These are phyloP conservation scores for Schwanniomyces occidentalis DNA, from an alignment of 805 yeast genomes.

Conservation along the genomic window DNA sequence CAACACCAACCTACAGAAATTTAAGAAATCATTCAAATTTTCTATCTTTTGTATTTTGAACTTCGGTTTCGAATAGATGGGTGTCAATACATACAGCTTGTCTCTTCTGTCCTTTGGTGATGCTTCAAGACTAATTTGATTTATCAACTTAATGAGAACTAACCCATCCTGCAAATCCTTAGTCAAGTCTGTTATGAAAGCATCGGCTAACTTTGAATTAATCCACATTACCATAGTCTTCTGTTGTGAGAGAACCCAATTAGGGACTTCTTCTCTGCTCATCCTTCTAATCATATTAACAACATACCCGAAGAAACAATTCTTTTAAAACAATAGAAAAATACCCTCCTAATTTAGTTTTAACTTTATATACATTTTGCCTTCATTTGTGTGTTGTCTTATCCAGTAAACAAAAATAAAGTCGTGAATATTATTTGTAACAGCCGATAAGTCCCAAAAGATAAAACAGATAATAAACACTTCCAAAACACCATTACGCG, in stretches of 20 bases:
- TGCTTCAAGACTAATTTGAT: slow-evolving; percentile 27
- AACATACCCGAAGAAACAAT: too few species aligned
- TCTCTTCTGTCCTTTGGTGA: slow-evolving; percentile 14
- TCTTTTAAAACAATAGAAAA: too few species aligned
- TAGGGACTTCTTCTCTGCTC: too few species aligned
- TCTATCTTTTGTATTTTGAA: slow-evolving; percentile 48
- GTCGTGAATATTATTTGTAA: too few species aligned
- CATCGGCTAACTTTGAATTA: slow-evolving; percentile 34
- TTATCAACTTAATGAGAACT: slow-evolving; percentile 36
- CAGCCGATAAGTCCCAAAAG: too few species aligned
- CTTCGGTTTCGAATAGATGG: slow-evolving; percentile 38
- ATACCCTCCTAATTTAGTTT: too few species aligned
- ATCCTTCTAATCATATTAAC: too few species aligned
- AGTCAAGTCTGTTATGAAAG: slow-evolving; percentile 17
- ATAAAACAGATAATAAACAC: too few species aligned
- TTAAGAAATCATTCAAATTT: slow-evolving; percentile 43
- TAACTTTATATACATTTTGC: too few species aligned
- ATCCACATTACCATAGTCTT: slow-evolving; percentile 54
- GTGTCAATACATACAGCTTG: slow-evolving; percentile 25
- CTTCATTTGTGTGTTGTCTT: too few species aligned
- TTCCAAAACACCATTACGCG: too few species aligned
- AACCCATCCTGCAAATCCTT: slow-evolving; percentile 44
- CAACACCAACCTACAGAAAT: slow-evolving; percentile 39
- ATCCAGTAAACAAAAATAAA: too few species aligned
- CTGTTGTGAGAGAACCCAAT: slow-evolving; percentile 48